phyloP scores from a whole-genome alignment of 78 protist species.

The Dictyostelium capitatum region DNA sequence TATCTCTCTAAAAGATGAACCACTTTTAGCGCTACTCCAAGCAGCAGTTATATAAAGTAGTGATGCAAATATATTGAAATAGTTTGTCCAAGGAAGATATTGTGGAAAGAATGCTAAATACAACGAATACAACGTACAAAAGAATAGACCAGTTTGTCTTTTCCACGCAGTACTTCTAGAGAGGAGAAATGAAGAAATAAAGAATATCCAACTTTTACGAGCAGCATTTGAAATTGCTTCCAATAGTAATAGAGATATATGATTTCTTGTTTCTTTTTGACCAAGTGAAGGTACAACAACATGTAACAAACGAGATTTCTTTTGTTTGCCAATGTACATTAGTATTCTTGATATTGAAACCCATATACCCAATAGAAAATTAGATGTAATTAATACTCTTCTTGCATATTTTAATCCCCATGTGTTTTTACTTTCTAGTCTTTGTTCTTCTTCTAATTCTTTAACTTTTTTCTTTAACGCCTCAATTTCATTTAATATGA shows the following conservation, averaged over 20 bases:
- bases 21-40: conserved; percentile 35
- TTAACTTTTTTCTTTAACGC: conserved; percentile 22
- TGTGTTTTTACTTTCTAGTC: conserved; percentile 6
- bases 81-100: conserved; percentile 81
- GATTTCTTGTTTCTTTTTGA: conserved; percentile 39
- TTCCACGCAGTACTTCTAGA: conserved; percentile 69
- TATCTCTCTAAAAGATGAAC: conserved; percentile 46
- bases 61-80: conserved; percentile 75
- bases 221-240: conserved; percentile 80
- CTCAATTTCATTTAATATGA: conserved; percentile 32
- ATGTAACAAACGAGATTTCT: conserved; percentile 56
- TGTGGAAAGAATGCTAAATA: conserved; percentile 75
- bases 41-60: conserved; percentile 79
- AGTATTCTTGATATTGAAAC: conserved; percentile 49
- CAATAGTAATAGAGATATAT: conserved; percentile 31
- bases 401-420: conserved; percentile 73
- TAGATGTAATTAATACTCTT: conserved; percentile 39
- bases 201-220: conserved; percentile 80
- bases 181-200: conserved; percentile 50
- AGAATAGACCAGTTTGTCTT: conserved; percentile 70
- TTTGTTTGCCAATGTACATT: conserved; percentile 77
- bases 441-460: conserved; percentile 59
- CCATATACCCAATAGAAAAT: conserved; percentile 70
- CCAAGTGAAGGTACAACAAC: conserved; percentile 47
- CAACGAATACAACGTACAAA: conserved; percentile 52